Evolutionary conservation across 768 basidiomycete genomes (phyloP).

Genomic region (Rubroboletus pulcherrimus): DNA sequence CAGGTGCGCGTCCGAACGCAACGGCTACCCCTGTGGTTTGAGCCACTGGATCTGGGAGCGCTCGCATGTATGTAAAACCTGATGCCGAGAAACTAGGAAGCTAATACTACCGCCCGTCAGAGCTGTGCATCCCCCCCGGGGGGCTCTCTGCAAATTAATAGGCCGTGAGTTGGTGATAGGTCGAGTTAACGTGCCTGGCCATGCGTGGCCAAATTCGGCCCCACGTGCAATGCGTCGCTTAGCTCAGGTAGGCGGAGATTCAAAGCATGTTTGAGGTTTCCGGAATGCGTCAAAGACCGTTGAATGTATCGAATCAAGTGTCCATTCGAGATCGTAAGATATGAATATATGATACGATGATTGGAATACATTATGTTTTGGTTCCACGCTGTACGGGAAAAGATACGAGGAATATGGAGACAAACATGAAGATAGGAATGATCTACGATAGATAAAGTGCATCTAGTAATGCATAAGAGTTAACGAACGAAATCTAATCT

Average conservation of each 20-base stretch:
- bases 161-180: neutral
- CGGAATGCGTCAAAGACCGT: neutral
- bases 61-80: neutral
- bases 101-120: neutral
- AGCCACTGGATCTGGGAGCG: neutral
- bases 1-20: neutral
- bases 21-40: neutral
- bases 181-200: neutral
- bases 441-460: conserved; percentile 16
- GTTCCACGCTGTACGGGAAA: conserved; percentile 14
- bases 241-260: neutral
- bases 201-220: neutral
- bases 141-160: neutral
- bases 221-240: neutral
- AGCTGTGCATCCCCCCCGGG: neutral
- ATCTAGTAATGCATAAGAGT: conserved; percentile 12
- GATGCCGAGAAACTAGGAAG: neutral
- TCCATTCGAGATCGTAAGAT: conserved; percentile 18
- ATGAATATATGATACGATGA: conserved; percentile 11
- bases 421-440: conserved; percentile 13
- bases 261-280: neutral
- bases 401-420: conserved; percentile 14
- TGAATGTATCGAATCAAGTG: conserved; percentile 2
- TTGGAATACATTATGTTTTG: conserved; percentile 22
- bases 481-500: conserved; percentile 24